A percentile compares a stretch with the other conserved stretches of the same genome.
Conservation (phyloP, 345 rosid species). For the Salix koriyanagi region DNA sequence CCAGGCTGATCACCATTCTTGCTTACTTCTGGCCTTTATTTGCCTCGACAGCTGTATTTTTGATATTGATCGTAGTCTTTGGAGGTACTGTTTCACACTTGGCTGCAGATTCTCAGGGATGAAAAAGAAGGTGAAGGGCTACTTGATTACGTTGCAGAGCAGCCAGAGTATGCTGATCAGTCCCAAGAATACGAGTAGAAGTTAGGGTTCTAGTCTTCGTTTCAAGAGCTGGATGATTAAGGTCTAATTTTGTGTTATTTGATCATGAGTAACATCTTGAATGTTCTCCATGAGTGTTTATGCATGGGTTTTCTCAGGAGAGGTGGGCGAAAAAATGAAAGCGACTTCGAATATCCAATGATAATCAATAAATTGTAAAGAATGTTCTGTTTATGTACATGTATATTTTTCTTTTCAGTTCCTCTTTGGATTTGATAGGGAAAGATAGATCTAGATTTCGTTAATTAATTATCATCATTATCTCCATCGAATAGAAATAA, state of each 20-base stretch:
- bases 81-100: conserved; percentile 53
- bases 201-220: background rate
- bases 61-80: conserved; percentile 45
- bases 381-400: background rate
- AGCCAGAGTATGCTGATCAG: conserved; percentile 20
- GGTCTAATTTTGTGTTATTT: background rate
- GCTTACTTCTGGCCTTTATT: conserved; percentile 84
- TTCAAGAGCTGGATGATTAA: background rate
- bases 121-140: conserved; percentile 51
- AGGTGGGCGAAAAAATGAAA: too few relatives aligned
- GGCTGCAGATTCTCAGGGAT: conserved; percentile 36
- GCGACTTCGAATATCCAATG: too few relatives aligned
- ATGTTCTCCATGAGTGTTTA: too few relatives aligned
- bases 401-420: background rate
- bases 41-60: conserved; percentile 71
- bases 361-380: background rate
- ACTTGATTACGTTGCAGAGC: conserved; percentile 63
- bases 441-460: too few relatives aligned
- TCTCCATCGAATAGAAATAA: too few relatives aligned
- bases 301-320: too few relatives aligned
- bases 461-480: too few relatives aligned
- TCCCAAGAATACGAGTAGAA: conserved; percentile 2
- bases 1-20: conserved; percentile 49
- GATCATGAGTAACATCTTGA: background rate
- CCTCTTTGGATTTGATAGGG: too few relatives aligned